A percentile compares a stretch with the other conserved stretches of the same genome.
Evolutionary conservation across 306 rosid genomes (phyloP).

Genomic region (Castanospermum australe): DNA sequence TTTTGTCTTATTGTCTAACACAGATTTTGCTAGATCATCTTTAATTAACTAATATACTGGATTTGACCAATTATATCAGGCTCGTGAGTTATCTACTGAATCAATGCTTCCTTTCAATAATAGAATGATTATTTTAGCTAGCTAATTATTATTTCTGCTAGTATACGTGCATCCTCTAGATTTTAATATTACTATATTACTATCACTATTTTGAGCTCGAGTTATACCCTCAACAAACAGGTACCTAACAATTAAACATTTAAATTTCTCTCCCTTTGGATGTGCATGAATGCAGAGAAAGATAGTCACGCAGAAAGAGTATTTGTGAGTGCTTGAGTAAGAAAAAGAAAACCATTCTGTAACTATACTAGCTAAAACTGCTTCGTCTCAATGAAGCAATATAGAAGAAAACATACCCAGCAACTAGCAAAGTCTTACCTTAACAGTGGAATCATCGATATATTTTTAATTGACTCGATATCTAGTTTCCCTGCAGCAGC

Average conservation of each 20-base stretch:
- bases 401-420: not conserved
- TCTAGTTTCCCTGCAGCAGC: not conserved
- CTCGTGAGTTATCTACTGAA: slow-evolving; percentile 11
- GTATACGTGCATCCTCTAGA: not conserved
- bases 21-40: slow-evolving; percentile 14
- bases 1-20: slow-evolving; percentile 19
- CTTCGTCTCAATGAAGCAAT: not conserved
- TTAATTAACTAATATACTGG: not conserved
- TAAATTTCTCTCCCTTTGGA: not conserved
- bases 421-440: not conserved
- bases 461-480: not conserved
- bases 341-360: not conserved
- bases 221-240: not conserved
- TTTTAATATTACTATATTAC: not conserved
- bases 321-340: not conserved
- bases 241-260: not conserved
- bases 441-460: not conserved
- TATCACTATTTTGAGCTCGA: not conserved
- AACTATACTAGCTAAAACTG: not conserved
- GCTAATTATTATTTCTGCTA: not conserved
- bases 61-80: slow-evolving; percentile 5
- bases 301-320: not conserved
- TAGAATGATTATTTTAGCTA: not conserved
- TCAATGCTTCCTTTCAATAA: not conserved
- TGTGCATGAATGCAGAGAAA: slow-evolving; percentile 7